Base-by-base conservation (phyloP, 352 stramenopile genomes). In the Phytophthora constricta region DNA sequence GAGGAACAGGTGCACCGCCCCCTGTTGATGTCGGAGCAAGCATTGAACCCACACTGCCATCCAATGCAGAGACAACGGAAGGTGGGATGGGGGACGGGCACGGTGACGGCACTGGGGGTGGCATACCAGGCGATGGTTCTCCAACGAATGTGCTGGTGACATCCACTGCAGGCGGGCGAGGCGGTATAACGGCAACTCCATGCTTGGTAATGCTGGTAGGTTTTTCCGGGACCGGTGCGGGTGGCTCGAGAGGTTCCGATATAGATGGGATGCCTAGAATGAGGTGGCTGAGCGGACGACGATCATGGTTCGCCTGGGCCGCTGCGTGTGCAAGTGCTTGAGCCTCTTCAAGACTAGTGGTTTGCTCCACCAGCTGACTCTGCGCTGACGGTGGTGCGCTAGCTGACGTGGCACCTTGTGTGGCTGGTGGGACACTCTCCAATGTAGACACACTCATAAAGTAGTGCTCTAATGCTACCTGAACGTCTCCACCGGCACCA, bases 391-490 rank as follows among this genome's bases (percentile, higher is more conserved):
- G 49, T 9, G 50, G 33, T 10, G 33, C 53, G 43, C 41, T 67
- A 41, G 37, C 28, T 46, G 46, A 28, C 33, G 54, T 33, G 11
- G 46, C 26, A 49, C 22, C 20, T 58, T 62, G 19, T 65, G 53
- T 9, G 26, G 58, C 10, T 27, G 34, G 16, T 16, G 55, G 0
- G 26, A 22, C 48, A n/a, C 25, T 61, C 5, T 90, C 73, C 17
- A 74, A 27, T 5, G 59, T 80, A 11, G 84, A 91, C 26, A 91
- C 52, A 39, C 74, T 93, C 88, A 96, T 96, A 46, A 96, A 96
- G 77, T 95, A 96, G 62, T 96, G 88, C 62, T 96, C 88, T 27
- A 96, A 34, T n/a, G 88, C 88, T 14, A 95, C 77, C 65, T 96
- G 88, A 5, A 95, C 86, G 57, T 91, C 84, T 20, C 88, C 88